Conservation (phyloP, 805 yeast species). For the Nakazawaea holstii region DNA sequence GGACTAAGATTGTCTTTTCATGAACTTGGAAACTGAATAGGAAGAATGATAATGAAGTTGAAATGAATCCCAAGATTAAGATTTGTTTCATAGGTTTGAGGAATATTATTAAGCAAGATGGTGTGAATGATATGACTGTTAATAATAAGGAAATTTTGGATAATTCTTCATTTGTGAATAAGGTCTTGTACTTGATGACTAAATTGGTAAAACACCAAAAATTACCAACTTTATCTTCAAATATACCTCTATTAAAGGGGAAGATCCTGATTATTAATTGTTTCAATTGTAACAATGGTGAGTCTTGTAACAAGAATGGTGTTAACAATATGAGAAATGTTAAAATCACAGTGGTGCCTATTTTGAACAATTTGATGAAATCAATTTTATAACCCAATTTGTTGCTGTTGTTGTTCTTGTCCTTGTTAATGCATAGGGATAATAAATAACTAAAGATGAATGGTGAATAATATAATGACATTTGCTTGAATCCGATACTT, state of each 20-base stretch:
- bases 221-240: conserved; percentile 96
- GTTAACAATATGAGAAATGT: conserved; percentile 46
- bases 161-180: conserved; percentile 51
- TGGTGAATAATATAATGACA: conserved; percentile 93
- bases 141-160: conserved; percentile 50
- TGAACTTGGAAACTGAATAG: conserved; percentile 94
- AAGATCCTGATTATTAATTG: conserved; percentile 70
- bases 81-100: conserved; percentile 45
- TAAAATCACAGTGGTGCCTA: conserved; percentile 58
- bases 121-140: conserved; percentile 49
- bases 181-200: conserved; percentile 58
- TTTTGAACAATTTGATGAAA: conserved; percentile 49
- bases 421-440: conserved; percentile 37
- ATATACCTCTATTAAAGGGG: conserved; percentile 89
- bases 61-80: conserved; percentile 69
- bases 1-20: conserved; percentile 86
- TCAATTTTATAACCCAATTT: conserved; percentile 34
- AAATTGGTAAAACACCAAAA: conserved; percentile 95
- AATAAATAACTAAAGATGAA: conserved; percentile 77
- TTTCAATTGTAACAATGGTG: conserved; percentile 35
- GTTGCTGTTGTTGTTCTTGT: too few relatives aligned
- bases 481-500: conserved; percentile 84
- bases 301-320: conserved; percentile 55
- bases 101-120: conserved; percentile 47
- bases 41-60: conserved; percentile 83